These are phyloP conservation scores for Lindgomyces ingoldianus DNA, from an alignment of 495 filamentous ascomycete genomes.

Conservation along the genomic window DNA sequence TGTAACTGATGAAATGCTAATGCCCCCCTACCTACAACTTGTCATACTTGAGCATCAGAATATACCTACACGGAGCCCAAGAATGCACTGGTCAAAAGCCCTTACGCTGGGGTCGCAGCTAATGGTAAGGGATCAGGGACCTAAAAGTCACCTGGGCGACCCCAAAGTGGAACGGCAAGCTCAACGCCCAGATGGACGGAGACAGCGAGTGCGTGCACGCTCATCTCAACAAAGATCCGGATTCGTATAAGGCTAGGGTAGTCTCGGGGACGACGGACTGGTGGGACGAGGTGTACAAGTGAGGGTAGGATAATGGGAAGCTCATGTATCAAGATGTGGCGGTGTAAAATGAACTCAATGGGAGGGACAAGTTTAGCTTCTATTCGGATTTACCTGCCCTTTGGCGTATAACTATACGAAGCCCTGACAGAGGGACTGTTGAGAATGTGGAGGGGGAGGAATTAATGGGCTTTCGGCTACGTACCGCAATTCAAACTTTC, in stretches of 20 bases:
- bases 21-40: background rate
- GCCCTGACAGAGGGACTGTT: too few relatives aligned
- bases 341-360: background rate
- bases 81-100: background rate
- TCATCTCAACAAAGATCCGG: background rate
- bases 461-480: background rate
- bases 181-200: background rate
- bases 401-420: background rate
- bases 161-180: too few relatives aligned
- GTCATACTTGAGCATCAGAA: background rate
- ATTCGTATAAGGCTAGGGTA: background rate
- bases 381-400: background rate
- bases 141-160: too few relatives aligned
- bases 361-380: background rate
- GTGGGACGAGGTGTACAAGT: background rate
- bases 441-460: too few relatives aligned
- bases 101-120: too few relatives aligned
- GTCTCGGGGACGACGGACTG: background rate
- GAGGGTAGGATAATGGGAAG: background rate
- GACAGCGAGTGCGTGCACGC: background rate
- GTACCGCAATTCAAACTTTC: background rate
- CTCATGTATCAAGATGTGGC: background rate
- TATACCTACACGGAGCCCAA: background rate
- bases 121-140: too few relatives aligned
- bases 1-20: background rate